Base-by-base conservation (phyloP, 305 asterid genomes). In the Striga hermonthica region DNA sequence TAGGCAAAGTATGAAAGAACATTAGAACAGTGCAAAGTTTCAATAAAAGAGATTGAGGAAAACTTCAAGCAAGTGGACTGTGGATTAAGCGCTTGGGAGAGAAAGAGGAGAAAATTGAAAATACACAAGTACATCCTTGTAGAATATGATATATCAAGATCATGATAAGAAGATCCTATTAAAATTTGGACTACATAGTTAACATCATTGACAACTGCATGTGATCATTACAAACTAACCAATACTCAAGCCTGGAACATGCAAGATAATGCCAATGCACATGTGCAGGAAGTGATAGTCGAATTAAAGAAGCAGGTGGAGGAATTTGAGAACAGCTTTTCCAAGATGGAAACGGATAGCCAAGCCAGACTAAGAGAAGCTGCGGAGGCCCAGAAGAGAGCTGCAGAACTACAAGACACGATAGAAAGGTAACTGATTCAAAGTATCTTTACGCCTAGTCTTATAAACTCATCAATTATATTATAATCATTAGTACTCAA, bases 301-400 rank as follows among this genome's bases (percentile, higher is more conserved):
- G 90, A 79, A 67, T 79, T 91, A 69, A 86, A 85, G 78, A 85
- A 79, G 74, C 74, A 76, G 67, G 79, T 86, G 11, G 84, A 75
- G 52, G 95, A 82, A 66, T 89, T 91, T 68, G 95, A 91, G 77
- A 78, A 77, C 53, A 76, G 67, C 74, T 81, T 66, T 62, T 71
- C 76, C 11, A 80, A 82, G 74, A 84, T 87, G 73, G 91, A 91
- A 72, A 82, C 79, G 57, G 85, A 89, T 76, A 85, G 85, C 64
- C 84, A 77, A 45, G 82, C 67, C 68, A 81, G 90, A 72, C 76
- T 79, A 43, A 81, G 67, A 78, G 98, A 89, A 74, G 88, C 86
- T 74, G 89, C 87, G 68, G 96, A 86, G 73, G 84, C 95, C 55
- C 95, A 84, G 69, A 76, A 60, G 67, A 86, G 71, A 79, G 84